Evolutionary conservation across 306 rosid genomes (phyloP), one percentile per base, ranked within the genome.

Genomic region (Hippophae rhamnoides): DNA sequence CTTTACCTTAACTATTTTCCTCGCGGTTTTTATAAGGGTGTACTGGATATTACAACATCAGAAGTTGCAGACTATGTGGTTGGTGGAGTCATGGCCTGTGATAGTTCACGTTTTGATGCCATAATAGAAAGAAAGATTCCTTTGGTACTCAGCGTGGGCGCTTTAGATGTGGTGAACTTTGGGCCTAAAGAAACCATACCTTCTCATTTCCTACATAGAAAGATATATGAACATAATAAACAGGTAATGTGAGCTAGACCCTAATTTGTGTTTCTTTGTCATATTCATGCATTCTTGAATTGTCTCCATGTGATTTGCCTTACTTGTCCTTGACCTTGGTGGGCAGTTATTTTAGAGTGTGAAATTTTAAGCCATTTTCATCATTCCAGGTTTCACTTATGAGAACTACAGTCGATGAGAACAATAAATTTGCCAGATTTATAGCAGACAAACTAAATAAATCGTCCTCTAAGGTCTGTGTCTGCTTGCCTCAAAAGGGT

Each of bases 51-150:
- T 71, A 87, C 95, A 62, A 90, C 97, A 55, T 82, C 97, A 42
- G 96, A 87, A 79, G 96, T 90, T 52, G 95, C 95, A 25, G 96
- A 87, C 72, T 68, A 76, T 71, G 69, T 87, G 52, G 87, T 83
- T 67, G 87, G 95, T 63, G 96, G 97, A 41, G 92, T 76, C 69
- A 87, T 90, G 97, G 95, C 97, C 64, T 87, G 97, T 47, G 87
- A 85, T 49, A 64, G 69, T 64, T 77, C 87, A 59, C 92, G 86
- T 68, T 90, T 90, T 64, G 92, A 90, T 81, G 83, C 81, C 60
- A 70, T 79, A 42, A 69, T 79, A 68, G 96, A 79, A 72, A 81
- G 83, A 81, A 76, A 60, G 76, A 57, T 90, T 14, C 96, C 92
- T 54, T 62, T 90, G 54, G 95, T 85, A 59, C 68, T 87, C 41